phyloP scores from a whole-genome alignment of 2,329 filamentous ascomycete genomes.

The Fusarium armeniacum region DNA sequence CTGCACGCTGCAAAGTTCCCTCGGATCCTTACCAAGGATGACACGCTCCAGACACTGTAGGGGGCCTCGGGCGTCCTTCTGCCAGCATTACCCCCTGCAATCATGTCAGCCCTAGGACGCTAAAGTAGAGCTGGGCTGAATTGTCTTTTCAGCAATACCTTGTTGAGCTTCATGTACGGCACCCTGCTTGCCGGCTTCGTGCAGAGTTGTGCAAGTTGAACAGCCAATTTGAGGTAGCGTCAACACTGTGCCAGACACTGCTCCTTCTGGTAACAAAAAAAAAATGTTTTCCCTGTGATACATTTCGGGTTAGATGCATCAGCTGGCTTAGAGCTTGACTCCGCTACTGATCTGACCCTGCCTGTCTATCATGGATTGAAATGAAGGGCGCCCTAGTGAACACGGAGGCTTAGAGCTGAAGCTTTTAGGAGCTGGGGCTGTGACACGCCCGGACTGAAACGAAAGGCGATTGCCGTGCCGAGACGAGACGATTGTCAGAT shows the following conservation, averaged over 20 bases:
- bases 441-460: slow-evolving; percentile 26
- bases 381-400: slow-evolving; percentile 42
- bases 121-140: slow-evolving; percentile 31
- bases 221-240: slow-evolving; percentile 34
- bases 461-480: slow-evolving; percentile 26
- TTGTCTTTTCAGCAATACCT: slow-evolving; percentile 4
- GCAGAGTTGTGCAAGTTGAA: slow-evolving; percentile 36
- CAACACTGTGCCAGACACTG: slow-evolving; percentile 10
- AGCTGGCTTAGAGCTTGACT: slow-evolving; percentile 35
- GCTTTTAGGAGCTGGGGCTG: slow-evolving; percentile 11
- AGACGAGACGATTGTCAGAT: slow-evolving; percentile 12
- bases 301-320: slow-evolving; percentile 23
- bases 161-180: slow-evolving; percentile 3
- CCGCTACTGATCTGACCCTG: slow-evolving; percentile 39
- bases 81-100: slow-evolving; percentile 29
- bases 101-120: slow-evolving; percentile 50
- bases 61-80: neutral
- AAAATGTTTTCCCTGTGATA: slow-evolving; percentile 3
- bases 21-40: slow-evolving; percentile 28
- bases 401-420: slow-evolving; percentile 33
- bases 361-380: slow-evolving; percentile 40
- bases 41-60: slow-evolving; percentile 15
- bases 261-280: slow-evolving; percentile 12
- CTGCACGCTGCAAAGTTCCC: slow-evolving; percentile 20
- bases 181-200: slow-evolving; percentile 13